Base-by-base conservation (phyloP, 805 yeast species). In the Zygoascus biomembranicola region DNA sequence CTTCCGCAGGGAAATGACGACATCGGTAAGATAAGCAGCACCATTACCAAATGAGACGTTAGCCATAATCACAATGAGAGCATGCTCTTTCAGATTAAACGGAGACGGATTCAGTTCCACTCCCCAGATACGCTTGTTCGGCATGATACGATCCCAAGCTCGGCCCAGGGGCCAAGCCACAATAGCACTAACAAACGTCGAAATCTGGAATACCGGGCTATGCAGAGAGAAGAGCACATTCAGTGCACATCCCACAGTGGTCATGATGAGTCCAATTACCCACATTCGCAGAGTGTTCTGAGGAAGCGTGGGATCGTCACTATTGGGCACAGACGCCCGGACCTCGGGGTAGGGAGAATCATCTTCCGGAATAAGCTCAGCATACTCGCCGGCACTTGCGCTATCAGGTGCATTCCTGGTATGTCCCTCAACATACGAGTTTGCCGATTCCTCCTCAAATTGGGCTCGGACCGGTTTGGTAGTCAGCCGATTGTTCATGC, bases 101-200 rank as follows among this genome's bases (percentile, higher is more conserved):
- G 81, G 76, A n/a, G 83, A 81, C 0, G 86, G 85, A 67, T 83
- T 84, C 47, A 81, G 66, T 2, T 54, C 58, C 16, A 70, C 26
- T 8, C 75, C 71, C 46, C 63, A 54, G 3, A 69, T 37, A 3
- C 44, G 52, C 56, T 56, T 55, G 32, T 66, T 57, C 1, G 79
- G 79, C 41, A 74, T 49, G 2, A 59, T 28, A 31, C 55, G 57
- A 49, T 69, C 79, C 78, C 81, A 77, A 5, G 72, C 65, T 52
- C 71, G 65, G 55, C 90, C 90, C 49, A 81, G 55, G 1, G 90
- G 88, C 74, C 79, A 84, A 1, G 86, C 79, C 53, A 81, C 73
- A 53, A 85, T 75, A 42, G 85, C 79, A 32, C 80, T 76, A 48
- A 84, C 82, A 52, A 74, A 74, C 20, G 81, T 70, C 13, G 80